Evolutionary conservation across 176 grass and related monocot species (phyloP).

Genomic region (Oryza rufipogon): DNA sequence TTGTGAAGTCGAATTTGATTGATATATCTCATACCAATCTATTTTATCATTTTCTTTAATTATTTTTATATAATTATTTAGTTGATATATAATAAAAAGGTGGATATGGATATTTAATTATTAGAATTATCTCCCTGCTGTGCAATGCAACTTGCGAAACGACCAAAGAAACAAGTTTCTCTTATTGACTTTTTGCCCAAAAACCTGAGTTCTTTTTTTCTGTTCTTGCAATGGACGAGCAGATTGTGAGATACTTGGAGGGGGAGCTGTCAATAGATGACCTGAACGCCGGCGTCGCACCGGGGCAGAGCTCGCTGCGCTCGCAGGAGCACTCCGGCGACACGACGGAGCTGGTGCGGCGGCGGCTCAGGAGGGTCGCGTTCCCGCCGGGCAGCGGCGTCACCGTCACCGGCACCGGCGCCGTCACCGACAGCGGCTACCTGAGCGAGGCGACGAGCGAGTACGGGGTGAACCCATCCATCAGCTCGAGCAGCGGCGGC

Average conservation of each 20-base stretch:
- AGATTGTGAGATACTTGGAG: conserved; percentile 83
- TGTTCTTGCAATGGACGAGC: neutral
- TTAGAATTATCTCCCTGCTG: too few relatives aligned
- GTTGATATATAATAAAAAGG: too few relatives aligned
- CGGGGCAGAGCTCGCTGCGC: conserved; percentile 56
- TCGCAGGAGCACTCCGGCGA: conserved; percentile 19
- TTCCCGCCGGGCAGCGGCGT: conserved; percentile 33
- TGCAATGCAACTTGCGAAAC: too few relatives aligned
- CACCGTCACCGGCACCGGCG: too few relatives aligned
- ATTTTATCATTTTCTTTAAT: too few relatives aligned
- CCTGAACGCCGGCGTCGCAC: conserved; percentile 64
- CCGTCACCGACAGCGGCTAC: conserved; percentile 20
- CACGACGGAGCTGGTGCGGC: conserved; percentile 24
- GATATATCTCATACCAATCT: too few relatives aligned
- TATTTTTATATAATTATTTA: too few relatives aligned
- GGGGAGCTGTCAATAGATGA: conserved; percentile 74
- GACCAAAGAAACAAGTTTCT: neutral
- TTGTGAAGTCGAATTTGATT: too few relatives aligned
- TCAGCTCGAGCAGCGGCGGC: conserved; percentile 42
- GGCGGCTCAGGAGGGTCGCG: conserved; percentile 58
- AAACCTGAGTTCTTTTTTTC: neutral
- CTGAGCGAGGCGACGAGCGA: conserved; percentile 65
- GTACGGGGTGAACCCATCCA: conserved; percentile 45
- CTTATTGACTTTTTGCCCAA: neutral
- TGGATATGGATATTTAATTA: too few relatives aligned